Conservation (phyloP, 495 filamentous ascomycete genomes). For the Collariella sp. region DNA sequence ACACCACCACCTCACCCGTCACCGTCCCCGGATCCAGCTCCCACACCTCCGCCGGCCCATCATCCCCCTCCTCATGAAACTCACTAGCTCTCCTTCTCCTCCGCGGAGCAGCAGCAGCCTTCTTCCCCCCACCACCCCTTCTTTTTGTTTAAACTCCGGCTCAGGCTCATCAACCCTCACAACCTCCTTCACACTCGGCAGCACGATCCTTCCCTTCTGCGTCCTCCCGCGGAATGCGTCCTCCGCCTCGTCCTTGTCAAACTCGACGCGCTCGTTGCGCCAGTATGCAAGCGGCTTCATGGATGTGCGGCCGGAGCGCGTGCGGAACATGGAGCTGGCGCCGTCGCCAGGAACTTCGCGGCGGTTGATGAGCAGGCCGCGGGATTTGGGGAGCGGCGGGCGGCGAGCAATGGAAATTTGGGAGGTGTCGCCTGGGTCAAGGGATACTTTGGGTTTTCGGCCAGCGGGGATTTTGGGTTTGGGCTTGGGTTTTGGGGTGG, state of each 20-base stretch:
- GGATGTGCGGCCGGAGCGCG: conserved; percentile 46
- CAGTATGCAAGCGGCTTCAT: conserved; percentile 79
- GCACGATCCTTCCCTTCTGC: conserved; percentile 37
- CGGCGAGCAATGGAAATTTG: conserved; percentile 34
- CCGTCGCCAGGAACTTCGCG: conserved; percentile 52
- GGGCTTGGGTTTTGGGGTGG: conserved; percentile 13
- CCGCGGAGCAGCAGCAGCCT: background rate
- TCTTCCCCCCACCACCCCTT: background rate
- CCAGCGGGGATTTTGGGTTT: too few relatives aligned
- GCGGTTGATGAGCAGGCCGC: conserved; percentile 62
- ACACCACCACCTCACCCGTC: conserved; percentile 37
- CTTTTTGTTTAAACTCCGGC: background rate
- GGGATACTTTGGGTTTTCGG: conserved; percentile 35
- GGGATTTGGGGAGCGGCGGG: conserved; percentile 46
- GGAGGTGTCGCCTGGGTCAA: conserved; percentile 32
- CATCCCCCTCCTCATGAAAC: conserved; percentile 33
- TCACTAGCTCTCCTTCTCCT: conserved; percentile 9
- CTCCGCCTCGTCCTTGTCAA: conserved; percentile 46
- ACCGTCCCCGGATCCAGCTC: conserved; percentile 40
- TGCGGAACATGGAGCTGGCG: conserved; percentile 37
- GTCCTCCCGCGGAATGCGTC: conserved; percentile 19
- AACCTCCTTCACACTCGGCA: conserved; percentile 64
- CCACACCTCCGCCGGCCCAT: conserved; percentile 43
- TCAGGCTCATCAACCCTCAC: conserved; percentile 60
- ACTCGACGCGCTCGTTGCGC: conserved; percentile 72